phyloP scores from a whole-genome alignment of 345 rosid species.

The Moricandia arvensis region DNA sequence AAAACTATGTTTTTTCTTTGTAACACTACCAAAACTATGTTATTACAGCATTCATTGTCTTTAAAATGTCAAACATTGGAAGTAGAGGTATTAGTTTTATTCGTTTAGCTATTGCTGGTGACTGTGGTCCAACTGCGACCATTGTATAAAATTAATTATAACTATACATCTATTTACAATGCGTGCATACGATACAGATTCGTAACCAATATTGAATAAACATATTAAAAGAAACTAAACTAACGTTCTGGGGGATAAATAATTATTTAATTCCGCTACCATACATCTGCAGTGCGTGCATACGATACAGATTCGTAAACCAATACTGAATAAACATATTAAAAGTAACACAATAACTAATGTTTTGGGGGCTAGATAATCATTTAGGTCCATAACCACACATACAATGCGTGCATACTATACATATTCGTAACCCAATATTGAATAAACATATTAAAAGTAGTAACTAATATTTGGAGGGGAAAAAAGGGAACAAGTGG shows the following conservation, averaged over 20 bases:
- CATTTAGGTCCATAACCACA: too few species aligned
- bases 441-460: too few species aligned
- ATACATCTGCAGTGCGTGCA: background rate
- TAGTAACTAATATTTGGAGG: too few species aligned
- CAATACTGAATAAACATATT: constrained; percentile 4
- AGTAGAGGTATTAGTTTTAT: background rate
- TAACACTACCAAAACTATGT: background rate
- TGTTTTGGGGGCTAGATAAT: background rate
- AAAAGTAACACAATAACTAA: background rate
- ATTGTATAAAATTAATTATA: background rate
- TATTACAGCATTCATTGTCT: background rate
- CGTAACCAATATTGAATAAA: constrained; percentile 21
- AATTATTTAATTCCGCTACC: background rate
- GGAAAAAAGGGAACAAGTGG: too few species aligned
- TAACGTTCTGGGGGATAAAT: background rate
- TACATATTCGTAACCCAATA: too few species aligned
- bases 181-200: constrained; percentile 28
- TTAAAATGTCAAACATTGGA: background rate
- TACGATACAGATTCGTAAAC: constrained; percentile 29
- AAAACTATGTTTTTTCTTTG: too few species aligned
- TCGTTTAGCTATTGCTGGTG: background rate
- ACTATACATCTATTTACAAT: background rate
- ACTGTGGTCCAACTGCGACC: background rate
- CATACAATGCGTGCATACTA: too few species aligned
- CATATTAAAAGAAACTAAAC: background rate